phyloP scores from a whole-genome alignment of 2,329 filamentous ascomycete genomes.

The Fusarium pilosicola region DNA sequence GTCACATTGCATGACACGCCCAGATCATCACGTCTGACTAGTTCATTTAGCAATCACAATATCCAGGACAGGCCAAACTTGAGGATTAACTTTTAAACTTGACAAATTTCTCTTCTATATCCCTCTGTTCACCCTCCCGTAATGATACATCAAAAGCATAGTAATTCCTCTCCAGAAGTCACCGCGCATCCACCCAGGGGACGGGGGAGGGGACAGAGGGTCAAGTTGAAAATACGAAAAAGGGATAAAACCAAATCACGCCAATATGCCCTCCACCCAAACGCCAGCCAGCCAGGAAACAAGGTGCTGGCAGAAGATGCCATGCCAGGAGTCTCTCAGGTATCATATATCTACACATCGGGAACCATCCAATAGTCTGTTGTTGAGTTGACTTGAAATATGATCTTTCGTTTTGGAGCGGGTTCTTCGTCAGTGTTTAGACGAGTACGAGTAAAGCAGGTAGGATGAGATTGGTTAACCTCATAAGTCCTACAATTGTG shows the following conservation, averaged over 20 bases:
- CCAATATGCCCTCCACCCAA: constrained; percentile 48
- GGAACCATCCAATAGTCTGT: constrained; percentile 41
- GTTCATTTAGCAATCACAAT: constrained; percentile 11
- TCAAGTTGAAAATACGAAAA: constrained; percentile 40
- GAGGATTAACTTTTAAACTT: constrained; percentile 37
- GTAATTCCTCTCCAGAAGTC: constrained; percentile 12
- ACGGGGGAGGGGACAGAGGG: constrained; percentile 29
- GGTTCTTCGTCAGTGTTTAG: constrained; percentile 42
- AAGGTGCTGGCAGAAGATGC: constrained; percentile 43
- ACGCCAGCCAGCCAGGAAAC: constrained; percentile 49
- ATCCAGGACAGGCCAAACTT: neutral
- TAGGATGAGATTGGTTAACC: constrained; percentile 23
- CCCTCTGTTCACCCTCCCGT: constrained; percentile 20
- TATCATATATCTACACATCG: constrained; percentile 49
- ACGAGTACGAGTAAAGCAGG: constrained; percentile 44
- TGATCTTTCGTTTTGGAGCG: constrained; percentile 31
- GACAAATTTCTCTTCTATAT: constrained; percentile 36
- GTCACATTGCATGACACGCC: neutral
- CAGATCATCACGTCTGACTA: neutral
- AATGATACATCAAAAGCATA: constrained; percentile 27
- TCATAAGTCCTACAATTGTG: constrained; percentile 24
- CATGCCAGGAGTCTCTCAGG: constrained; percentile 48
- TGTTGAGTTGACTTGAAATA: constrained; percentile 33
- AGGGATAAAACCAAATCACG: constrained; percentile 47
- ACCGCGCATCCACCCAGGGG: constrained; percentile 17